phyloP scores from a whole-genome alignment of 1,139 yeast genomes.

The Magnusiomyces magnusii region DNA sequence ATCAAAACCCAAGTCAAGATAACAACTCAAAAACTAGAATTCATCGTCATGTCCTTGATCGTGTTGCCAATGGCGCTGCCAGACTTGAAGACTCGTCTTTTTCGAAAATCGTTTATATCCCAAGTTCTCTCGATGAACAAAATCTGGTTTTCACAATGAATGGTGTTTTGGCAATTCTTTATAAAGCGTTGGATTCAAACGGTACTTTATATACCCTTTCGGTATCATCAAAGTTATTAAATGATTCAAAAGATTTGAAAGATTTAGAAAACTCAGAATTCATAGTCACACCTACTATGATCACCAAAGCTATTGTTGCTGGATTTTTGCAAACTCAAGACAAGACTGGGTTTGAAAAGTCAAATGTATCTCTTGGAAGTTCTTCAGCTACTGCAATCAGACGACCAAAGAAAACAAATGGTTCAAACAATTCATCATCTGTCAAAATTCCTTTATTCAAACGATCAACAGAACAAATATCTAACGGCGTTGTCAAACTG shows the following conservation, averaged over 20 bases:
- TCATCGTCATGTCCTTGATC: constrained; percentile 61
- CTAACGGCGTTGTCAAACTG: constrained; percentile 37
- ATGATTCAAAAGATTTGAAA: neutral
- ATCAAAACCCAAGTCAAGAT: no score
- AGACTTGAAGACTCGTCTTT: constrained; percentile 29
- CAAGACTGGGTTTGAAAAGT: constrained; percentile 38
- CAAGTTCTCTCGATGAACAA: constrained; percentile 52
- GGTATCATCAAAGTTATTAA: neutral
- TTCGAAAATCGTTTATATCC: constrained; percentile 39
- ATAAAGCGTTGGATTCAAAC: constrained; percentile 37
- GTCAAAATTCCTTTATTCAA: constrained; percentile 10
- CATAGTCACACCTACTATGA: constrained; percentile 37
- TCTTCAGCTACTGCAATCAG: constrained; percentile 6
- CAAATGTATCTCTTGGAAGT: constrained; percentile 32
- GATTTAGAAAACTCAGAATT: constrained; percentile 34
- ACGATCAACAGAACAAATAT: constrained; percentile 13
- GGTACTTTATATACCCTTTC: constrained; percentile 37
- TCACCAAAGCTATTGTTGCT: constrained; percentile 49
- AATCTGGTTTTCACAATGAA: constrained; percentile 38
- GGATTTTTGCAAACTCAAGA: constrained; percentile 48
- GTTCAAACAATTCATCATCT: constrained; percentile 7
- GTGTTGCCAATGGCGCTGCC: constrained; percentile 55
- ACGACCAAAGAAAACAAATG: constrained; percentile 8
- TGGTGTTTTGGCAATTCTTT: constrained; percentile 39
- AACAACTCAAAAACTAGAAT: no score